Conservation (phyloP, 257 asterid species). For the Solanum infundibuliforme region DNA sequence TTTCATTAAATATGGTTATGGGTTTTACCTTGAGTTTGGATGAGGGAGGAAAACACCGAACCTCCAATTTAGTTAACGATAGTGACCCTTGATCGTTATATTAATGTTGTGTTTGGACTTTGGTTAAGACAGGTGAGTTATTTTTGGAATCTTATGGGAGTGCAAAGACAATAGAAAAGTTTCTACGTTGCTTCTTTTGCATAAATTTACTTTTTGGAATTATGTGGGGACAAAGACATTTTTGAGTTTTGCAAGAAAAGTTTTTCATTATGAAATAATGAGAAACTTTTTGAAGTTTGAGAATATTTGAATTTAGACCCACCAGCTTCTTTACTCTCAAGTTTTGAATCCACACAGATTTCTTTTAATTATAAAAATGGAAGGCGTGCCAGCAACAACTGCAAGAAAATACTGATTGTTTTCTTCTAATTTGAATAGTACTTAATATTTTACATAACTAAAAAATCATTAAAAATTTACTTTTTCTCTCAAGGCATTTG, state of each 20-base stretch:
- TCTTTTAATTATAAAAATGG: not conserved
- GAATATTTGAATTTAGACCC: not conserved
- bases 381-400: not conserved
- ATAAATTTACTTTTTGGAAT: not conserved
- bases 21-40: not conserved
- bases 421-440: not conserved
- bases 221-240: not conserved
- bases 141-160: not conserved
- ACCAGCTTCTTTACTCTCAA: not conserved
- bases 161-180: not conserved
- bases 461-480: not conserved
- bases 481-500: not conserved
- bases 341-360: not conserved
- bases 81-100: not conserved
- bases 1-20: not conserved
- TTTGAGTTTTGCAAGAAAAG: not conserved
- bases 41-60: not conserved
- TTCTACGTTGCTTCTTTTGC: not conserved
- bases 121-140: not conserved
- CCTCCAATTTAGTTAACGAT: not conserved
- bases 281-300: not conserved
- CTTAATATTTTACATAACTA: not conserved
- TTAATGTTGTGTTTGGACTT: not conserved
- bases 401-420: not conserved
- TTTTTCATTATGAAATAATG: not conserved